Conservation (phyloP, 805 yeast species). For the Wickerhamiella brachini region DNA sequence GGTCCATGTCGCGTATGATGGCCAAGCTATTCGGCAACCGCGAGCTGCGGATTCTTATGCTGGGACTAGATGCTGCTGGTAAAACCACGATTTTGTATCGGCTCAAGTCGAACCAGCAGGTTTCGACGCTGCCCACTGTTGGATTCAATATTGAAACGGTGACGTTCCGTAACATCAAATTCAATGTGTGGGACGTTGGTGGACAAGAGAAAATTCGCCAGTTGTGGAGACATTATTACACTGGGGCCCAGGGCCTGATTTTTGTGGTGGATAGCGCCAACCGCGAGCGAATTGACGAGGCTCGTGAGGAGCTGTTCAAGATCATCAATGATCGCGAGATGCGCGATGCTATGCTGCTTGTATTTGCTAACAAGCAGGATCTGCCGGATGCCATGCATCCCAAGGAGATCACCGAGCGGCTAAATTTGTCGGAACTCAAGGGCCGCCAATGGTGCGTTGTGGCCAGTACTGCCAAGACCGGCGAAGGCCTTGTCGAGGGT, state of each 20-base stretch:
- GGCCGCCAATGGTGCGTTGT: conserved; percentile 82
- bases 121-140: conserved; percentile 79
- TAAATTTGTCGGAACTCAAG: conserved; percentile 48
- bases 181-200: conserved; percentile 92
- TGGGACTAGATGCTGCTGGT: conserved; percentile 88
- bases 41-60: conserved; percentile 64
- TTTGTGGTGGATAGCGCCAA: conserved; percentile 84
- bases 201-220: conserved; percentile 90
- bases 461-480: conserved; percentile 80
- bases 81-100: conserved; percentile 80
- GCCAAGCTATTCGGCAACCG: conserved; percentile 38
- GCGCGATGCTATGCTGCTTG: conserved; percentile 62
- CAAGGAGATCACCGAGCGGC: conserved; percentile 60
- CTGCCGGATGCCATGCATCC: conserved; percentile 59
- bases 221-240: conserved; percentile 88
- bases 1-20: conserved; percentile 24
- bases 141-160: conserved; percentile 89
- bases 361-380: conserved; percentile 85
- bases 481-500: conserved; percentile 81
- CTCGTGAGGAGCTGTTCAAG: conserved; percentile 61
- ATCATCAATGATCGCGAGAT: conserved; percentile 76
- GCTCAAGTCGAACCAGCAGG: conserved; percentile 58
- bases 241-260: conserved; percentile 83
- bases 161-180: conserved; percentile 64
- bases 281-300: conserved; percentile 54